phyloP scores from a whole-genome alignment of 2,329 filamentous ascomycete species.

The Fusarium sp. region DNA sequence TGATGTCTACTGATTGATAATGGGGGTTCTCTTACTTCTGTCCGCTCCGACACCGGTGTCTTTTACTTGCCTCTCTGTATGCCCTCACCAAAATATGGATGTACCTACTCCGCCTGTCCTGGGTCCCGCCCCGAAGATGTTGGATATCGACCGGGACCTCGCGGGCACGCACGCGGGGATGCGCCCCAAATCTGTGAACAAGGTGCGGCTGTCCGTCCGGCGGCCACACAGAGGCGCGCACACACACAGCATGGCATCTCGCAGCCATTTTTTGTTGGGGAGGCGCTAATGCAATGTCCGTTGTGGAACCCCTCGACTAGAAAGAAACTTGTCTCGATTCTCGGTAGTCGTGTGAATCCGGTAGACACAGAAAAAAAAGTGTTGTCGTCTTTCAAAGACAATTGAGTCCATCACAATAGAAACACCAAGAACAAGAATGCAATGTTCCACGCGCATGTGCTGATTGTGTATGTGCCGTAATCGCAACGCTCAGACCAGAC shows the following conservation, averaged over 20 bases:
- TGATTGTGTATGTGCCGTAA: not conserved
- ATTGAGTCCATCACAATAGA: not conserved
- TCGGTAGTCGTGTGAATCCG: slow-evolving; percentile 2
- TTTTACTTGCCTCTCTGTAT: not conserved
- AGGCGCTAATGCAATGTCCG: slow-evolving; percentile 43
- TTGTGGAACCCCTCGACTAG: slow-evolving; percentile 34
- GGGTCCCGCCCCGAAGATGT: not conserved
- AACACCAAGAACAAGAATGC: not conserved
- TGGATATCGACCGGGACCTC: slow-evolving; percentile 1
- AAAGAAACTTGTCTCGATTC: slow-evolving; percentile 1
- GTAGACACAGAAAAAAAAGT: not conserved
- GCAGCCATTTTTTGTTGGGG: slow-evolving; percentile 45
- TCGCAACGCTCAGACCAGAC: not conserved
- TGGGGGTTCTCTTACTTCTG: not conserved
- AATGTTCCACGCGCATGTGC: not conserved
- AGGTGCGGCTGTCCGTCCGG: slow-evolving; percentile 17
- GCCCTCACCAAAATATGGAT: not conserved
- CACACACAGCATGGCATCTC: slow-evolving; percentile 7
- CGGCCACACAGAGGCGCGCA: not conserved
- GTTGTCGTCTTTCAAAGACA: not conserved
- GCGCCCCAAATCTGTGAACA: slow-evolving; percentile 37
- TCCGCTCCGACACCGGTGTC: not conserved
- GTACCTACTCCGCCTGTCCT: not conserved
- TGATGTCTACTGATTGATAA: not conserved
- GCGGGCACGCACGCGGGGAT: slow-evolving; percentile 21